A percentile compares a stretch with the other conserved stretches of the same genome.
phyloP scores from a whole-genome alignment of 2,329 filamentous ascomycete genomes.

The Onygenales sp. region DNA sequence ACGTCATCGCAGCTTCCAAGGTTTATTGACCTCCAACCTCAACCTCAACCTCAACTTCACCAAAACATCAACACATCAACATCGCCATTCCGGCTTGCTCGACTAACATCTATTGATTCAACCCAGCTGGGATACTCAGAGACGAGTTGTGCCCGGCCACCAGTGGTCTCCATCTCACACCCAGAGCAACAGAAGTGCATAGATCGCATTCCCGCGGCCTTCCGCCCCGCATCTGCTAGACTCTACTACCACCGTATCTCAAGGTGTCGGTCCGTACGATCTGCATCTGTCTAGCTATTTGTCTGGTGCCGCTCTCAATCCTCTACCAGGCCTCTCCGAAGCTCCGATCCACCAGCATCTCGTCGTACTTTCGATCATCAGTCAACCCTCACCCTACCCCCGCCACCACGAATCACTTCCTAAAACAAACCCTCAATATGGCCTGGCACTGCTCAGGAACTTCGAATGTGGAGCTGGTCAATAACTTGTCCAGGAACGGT shows the following conservation, averaged over 20 bases:
- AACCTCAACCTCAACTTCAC: background rate
- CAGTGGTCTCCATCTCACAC: too few species aligned
- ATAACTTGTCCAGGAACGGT: conserved; percentile 62
- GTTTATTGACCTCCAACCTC: background rate
- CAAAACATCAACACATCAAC: background rate
- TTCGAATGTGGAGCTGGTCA: conserved; percentile 64
- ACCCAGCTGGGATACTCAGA: too few species aligned
- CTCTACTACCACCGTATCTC: background rate
- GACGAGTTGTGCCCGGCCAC: too few species aligned
- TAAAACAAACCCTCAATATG: conserved; percentile 46
- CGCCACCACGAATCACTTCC: background rate
- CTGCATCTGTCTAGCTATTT: background rate
- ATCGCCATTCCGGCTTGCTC: background rate
- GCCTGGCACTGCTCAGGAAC: conserved; percentile 78
- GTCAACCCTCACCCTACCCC: background rate
- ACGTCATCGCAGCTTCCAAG: background rate
- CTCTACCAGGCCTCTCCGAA: background rate
- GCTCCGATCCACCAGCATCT: background rate
- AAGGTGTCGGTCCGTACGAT: background rate
- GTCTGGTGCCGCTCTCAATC: background rate
- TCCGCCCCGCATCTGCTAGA: background rate
- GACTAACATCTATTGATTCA: background rate
- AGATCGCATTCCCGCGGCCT: too few species aligned
- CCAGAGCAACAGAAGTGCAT: too few species aligned
- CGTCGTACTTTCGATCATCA: background rate